phyloP scores from a whole-genome alignment of 2,329 filamentous ascomycete species.

The Cladosporium oxysporum region DNA sequence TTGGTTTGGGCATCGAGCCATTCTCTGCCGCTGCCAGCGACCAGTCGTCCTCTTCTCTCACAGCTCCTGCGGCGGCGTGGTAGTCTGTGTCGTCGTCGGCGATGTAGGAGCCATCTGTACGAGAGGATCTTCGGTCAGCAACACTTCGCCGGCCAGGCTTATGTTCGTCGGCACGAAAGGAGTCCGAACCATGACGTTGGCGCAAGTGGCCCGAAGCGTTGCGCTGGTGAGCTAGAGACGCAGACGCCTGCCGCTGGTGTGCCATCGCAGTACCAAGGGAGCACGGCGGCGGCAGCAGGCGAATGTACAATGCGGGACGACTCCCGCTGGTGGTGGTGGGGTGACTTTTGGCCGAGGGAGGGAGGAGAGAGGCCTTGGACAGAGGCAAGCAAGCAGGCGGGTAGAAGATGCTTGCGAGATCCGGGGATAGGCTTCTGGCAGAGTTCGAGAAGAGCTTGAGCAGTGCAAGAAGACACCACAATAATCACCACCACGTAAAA shows the following conservation, averaged over 20 bases:
- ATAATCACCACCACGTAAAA: background rate
- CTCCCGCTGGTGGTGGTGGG: conserved; percentile 5
- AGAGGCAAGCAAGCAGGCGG: background rate
- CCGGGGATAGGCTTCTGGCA: conserved; percentile 6
- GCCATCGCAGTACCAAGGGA: conserved; percentile 21
- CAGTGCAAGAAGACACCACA: background rate
- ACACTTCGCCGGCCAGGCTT: conserved; percentile 10
- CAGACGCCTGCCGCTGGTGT: conserved; percentile 23
- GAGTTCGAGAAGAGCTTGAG: conserved; percentile 12
- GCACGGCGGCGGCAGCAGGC: conserved; percentile 1
- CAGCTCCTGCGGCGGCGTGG: background rate
- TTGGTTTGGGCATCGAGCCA: conserved; percentile 9
- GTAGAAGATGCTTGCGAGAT: conserved; percentile 8
- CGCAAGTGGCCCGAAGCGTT: conserved; percentile 30
- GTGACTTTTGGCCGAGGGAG: background rate
- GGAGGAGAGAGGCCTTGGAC: background rate
- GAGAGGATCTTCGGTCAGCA: conserved; percentile 14
- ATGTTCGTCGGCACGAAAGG: conserved; percentile 15
- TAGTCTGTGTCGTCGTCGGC: conserved; percentile 21
- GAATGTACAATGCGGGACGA: background rate
- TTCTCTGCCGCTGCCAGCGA: conserved; percentile 23
- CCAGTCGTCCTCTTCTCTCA: conserved; percentile 21
- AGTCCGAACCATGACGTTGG: conserved; percentile 30
- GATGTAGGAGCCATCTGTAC: conserved; percentile 18
- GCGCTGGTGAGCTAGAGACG: conserved; percentile 20